Percentiles rank a stretch among this genome's conserved stretches.
These are phyloP conservation scores for Fusarium udum DNA, from an alignment of 2,329 filamentous ascomycete genomes.

Conservation along the genomic window DNA sequence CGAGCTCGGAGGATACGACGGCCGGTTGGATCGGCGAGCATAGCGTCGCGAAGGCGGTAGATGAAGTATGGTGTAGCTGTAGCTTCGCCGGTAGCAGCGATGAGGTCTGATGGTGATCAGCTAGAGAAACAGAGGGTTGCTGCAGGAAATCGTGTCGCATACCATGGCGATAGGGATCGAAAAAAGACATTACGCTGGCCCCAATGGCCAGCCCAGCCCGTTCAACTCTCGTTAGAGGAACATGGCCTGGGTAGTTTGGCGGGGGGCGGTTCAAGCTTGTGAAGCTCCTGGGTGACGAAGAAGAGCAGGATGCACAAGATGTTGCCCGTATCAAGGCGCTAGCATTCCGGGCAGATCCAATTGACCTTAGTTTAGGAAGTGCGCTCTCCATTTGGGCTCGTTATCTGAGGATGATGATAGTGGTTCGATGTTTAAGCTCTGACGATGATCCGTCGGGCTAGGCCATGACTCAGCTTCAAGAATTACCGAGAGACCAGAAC, in stretches of 20 bases:
- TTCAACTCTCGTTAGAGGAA: constrained; percentile 84
- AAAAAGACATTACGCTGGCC: constrained; percentile 68
- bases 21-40: constrained; percentile 85
- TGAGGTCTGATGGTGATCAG: constrained; percentile 72
- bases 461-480: constrained; percentile 11
- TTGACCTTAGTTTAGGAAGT: constrained; percentile 35
- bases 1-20: constrained; percentile 90
- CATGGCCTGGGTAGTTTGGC: constrained; percentile 91
- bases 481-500: neutral
- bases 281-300: constrained; percentile 59
- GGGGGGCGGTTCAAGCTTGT: constrained; percentile 85
- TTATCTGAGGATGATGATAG: constrained; percentile 2
- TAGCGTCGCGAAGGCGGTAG: constrained; percentile 86
- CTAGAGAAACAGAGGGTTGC: neutral
- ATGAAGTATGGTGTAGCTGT: constrained; percentile 97
- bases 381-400: constrained; percentile 39
- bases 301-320: constrained; percentile 33
- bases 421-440: constrained; percentile 26
- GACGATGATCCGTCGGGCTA: neutral
- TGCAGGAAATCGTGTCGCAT: constrained; percentile 22
- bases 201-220: constrained; percentile 75
- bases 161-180: constrained; percentile 85
- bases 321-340: constrained; percentile 25
- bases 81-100: constrained; percentile 92
- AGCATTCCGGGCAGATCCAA: constrained; percentile 19